Base-by-base conservation (phyloP, 495 filamentous ascomycete species). In the Xylaria sp. region DNA sequence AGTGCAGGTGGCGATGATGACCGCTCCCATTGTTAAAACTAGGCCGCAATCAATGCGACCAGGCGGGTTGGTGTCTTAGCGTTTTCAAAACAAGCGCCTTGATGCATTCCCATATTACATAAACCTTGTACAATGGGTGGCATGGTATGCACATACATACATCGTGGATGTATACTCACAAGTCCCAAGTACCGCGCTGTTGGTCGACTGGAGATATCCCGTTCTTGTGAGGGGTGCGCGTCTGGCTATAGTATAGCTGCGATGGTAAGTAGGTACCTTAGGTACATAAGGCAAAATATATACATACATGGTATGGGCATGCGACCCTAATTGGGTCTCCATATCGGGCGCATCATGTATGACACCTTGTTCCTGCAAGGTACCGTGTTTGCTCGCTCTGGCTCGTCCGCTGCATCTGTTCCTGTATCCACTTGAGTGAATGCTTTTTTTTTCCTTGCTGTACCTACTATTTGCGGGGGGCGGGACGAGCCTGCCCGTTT, bases 351-450 rank as follows among this genome's bases (percentile, higher is more conserved):
- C 37, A 31, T 43, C 65, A 41, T 67, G 65, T 57, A 58, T 67
- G 65, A 21, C 50, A 57, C 65, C 65, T 21, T 26, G 21, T 59
- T 59, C 29, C 67, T 77, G 75, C 75, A 75, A 77, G 75, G 73
- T 75, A 72, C 75, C 75, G 67, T 70, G 31, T 69, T 46, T 69
- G 62, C 58, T 66, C 63, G 55, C 63, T 72, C 37, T 69, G 31
- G 61, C 58, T 46, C 61, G 61, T 58, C 33, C 48, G 40, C 44
- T 43, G 33, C 57, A 65, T 64, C 55, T 69, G 46, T 65, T 15
- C 8, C 53, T 29, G 53, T 72, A 65, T 55, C 64, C 48, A 67
- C 46, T 19, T 57, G 19, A 8, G 29, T 33, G 37, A 14, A n/a
- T 41, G 50, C 62, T 35, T 17, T 71, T 29, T 55, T 26, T 40